Evolutionary conservation across 1,284 basidiomycete genomes (phyloP).

Genomic region (Chalciporus sp.): DNA sequence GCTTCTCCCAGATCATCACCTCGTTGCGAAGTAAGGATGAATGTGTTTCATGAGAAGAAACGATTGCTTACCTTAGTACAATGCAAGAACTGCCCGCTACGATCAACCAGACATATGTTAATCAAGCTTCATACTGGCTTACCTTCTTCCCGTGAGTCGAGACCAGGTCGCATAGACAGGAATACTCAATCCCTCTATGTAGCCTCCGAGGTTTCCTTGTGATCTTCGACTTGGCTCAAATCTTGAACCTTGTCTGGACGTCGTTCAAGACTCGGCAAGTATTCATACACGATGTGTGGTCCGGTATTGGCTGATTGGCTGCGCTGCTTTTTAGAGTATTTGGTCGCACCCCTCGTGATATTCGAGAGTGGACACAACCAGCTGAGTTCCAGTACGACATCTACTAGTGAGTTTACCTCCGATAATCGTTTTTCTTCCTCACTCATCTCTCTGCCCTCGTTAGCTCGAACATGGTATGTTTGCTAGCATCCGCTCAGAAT

Average conservation of each 20-base stretch:
- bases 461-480: slow-evolving; percentile 65
- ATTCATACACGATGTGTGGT: background rate
- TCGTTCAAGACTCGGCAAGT: slow-evolving; percentile 78
- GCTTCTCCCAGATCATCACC: slow-evolving; percentile 66
- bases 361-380: slow-evolving; percentile 95
- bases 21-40: slow-evolving; percentile 59
- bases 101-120: slow-evolving; percentile 82
- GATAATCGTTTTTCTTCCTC: background rate
- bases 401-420: slow-evolving; percentile 67
- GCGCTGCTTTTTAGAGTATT: slow-evolving; percentile 57
- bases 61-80: slow-evolving; percentile 2
- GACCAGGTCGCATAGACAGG: background rate
- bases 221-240: slow-evolving; percentile 94
- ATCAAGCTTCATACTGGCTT: slow-evolving; percentile 89
- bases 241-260: slow-evolving; percentile 86
- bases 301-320: background rate
- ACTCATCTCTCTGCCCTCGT: slow-evolving; percentile 6
- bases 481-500: slow-evolving; percentile 14
- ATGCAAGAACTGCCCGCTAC: slow-evolving; percentile 63
- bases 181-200: slow-evolving; percentile 14
- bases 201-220: slow-evolving; percentile 91
- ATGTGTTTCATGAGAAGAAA: background rate
- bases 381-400: slow-evolving; percentile 91
- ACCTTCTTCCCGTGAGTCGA: slow-evolving; percentile 85
- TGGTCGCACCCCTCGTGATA: slow-evolving; percentile 95